phyloP scores from a whole-genome alignment of 2,329 filamentous ascomycete genomes.

The Diaporthe capsici region DNA sequence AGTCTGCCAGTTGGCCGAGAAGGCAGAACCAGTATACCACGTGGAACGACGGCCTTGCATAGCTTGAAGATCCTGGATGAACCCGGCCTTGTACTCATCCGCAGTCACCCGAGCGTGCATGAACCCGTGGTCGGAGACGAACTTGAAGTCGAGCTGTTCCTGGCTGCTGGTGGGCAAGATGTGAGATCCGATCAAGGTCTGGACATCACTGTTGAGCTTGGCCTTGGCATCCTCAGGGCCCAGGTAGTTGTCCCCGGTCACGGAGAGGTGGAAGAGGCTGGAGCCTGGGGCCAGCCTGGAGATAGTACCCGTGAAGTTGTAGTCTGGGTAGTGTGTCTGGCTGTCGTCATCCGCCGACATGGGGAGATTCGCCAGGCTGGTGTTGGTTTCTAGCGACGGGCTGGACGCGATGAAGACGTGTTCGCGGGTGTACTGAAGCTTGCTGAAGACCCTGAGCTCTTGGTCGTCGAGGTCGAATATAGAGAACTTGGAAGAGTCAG shows the following conservation, averaged over 20 bases:
- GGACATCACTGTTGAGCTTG: conserved; percentile 45
- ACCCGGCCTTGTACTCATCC: conserved; percentile 51
- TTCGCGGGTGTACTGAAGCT: conserved; percentile 51
- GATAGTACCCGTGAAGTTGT: conserved; percentile 49
- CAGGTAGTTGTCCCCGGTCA: conserved; percentile 45
- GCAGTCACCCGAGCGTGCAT: conserved; percentile 51
- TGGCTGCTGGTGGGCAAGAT: conserved; percentile 42
- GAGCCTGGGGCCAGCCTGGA: conserved; percentile 45
- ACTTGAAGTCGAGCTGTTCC: conserved; percentile 44
- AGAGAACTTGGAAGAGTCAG: conserved; percentile 49
- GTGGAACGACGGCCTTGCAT: conserved; percentile 57
- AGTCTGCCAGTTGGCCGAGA: conserved; percentile 50
- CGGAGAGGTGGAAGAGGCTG: conserved; percentile 48
- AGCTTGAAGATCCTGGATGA: conserved; percentile 52
- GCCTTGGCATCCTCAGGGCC: conserved; percentile 45
- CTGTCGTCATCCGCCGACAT: conserved; percentile 44
- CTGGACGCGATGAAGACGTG: conserved; percentile 51
- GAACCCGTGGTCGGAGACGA: conserved; percentile 50
- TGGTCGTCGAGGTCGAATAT: conserved; percentile 51
- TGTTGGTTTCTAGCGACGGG: conserved; percentile 48
- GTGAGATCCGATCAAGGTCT: conserved; percentile 45
- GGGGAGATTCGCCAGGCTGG: conserved; percentile 49
- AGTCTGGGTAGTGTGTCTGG: conserved; percentile 47
- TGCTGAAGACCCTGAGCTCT: conserved; percentile 51
- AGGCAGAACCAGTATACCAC: conserved; percentile 56